Conservation (phyloP, 2,329 filamentous ascomycete species). For the Nothopassalora personata region DNA sequence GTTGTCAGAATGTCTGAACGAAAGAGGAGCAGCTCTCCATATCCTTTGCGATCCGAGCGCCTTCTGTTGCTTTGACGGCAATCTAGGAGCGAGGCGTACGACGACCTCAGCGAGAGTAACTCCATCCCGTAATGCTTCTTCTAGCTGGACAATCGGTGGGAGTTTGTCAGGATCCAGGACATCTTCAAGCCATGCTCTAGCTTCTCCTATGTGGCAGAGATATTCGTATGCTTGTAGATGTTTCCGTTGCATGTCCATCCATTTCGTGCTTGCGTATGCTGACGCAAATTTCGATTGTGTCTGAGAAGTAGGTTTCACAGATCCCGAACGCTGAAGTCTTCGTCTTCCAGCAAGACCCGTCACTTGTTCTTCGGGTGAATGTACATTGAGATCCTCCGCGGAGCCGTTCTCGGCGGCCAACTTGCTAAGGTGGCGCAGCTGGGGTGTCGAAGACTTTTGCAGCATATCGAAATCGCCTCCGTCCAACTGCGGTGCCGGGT, state of each 20-base stretch:
- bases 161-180: conserved; percentile 72
- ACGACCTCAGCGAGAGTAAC: conserved; percentile 94
- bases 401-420: conserved; percentile 65
- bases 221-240: conserved; percentile 98
- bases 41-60: conserved; percentile 53
- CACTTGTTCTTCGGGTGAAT: conserved; percentile 74
- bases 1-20: conserved; percentile 95
- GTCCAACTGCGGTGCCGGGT: conserved; percentile 28
- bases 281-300: conserved; percentile 29
- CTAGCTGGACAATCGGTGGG: conserved; percentile 86
- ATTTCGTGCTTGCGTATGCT: conserved; percentile 67
- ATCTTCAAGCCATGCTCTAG: conserved; percentile 98
- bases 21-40: conserved; percentile 76
- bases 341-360: conserved; percentile 79
- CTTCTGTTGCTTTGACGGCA: conserved; percentile 46
- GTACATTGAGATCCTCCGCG: conserved; percentile 75
- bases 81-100: conserved; percentile 74
- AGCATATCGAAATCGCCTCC: conserved; percentile 67
- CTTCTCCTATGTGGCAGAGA: conserved; percentile 96
- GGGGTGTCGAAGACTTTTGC: conserved; percentile 81
- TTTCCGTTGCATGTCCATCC: conserved; percentile 98
- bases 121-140: conserved; percentile 86
- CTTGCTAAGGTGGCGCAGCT: conserved; percentile 82
- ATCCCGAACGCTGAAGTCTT: conserved; percentile 63
- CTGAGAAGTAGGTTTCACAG: conserved; percentile 52